Percentiles rank a stretch among this genome's conserved stretches.
phyloP scores from a whole-genome alignment of 495 filamentous ascomycete genomes.

The Amorphotheca resinae region DNA sequence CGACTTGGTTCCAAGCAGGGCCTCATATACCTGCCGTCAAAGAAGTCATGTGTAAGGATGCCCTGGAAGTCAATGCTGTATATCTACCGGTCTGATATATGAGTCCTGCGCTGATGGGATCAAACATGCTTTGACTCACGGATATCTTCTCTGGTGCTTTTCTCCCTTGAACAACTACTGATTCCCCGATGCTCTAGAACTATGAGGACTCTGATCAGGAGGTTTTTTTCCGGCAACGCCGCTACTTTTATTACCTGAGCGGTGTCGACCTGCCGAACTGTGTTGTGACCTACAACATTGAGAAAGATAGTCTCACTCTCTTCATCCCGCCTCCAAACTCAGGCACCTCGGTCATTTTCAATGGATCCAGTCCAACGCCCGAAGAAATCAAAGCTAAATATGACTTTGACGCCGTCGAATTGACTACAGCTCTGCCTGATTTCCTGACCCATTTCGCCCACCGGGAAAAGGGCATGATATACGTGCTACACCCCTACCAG shows the following conservation, averaged over 20 bases:
- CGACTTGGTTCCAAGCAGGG: constrained; percentile 50
- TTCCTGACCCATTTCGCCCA: constrained; percentile 25
- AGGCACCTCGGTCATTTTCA: constrained; percentile 41
- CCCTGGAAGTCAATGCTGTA: too few species aligned
- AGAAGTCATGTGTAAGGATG: constrained; percentile 9
- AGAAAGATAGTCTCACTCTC: constrained; percentile 40
- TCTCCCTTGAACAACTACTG: background rate
- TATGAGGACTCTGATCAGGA: constrained; percentile 51
- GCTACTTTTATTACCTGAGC: constrained; percentile 60
- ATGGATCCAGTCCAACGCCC: constrained; percentile 39
- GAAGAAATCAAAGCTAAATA: constrained; percentile 60
- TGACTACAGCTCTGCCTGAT: constrained; percentile 28
- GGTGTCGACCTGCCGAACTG: constrained; percentile 50
- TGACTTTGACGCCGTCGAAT: constrained; percentile 66
- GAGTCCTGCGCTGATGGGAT: too few species aligned
- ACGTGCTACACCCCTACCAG: constrained; percentile 25
- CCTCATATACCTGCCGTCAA: constrained; percentile 45
- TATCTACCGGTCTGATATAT: too few species aligned
- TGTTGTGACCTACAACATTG: constrained; percentile 49
- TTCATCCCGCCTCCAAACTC: constrained; percentile 49
- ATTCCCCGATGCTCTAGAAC: constrained; percentile 4
- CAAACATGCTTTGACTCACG: too few species aligned
- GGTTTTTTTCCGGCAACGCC: constrained; percentile 46
- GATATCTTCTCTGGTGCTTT: too few species aligned
- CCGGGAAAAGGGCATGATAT: constrained; percentile 26